Base-by-base conservation (phyloP, 192 early-diverging fungal genomes). In the Coemansia furcata region DNA sequence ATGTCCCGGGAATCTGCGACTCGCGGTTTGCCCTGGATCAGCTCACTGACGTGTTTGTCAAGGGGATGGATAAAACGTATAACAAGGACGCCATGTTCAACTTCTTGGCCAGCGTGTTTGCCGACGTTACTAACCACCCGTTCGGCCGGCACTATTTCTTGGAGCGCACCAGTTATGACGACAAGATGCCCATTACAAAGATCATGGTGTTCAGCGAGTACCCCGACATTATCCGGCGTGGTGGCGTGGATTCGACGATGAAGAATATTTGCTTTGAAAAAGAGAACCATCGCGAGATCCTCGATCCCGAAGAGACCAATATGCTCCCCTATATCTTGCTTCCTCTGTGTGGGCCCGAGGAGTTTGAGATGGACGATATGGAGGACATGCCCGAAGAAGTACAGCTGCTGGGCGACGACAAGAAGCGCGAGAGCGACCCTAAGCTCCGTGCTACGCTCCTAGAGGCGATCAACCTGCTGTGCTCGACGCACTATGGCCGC, bases 331-430 rank as follows among this genome's bases (percentile, higher is more conserved):
- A 92, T 67, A 89, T 99, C 33, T 74, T 99, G 11, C 83, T 97
- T 38, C 97, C 97, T 17, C 81, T 84, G 33, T 93, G 91, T 61
- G 97, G 97, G 5, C 90, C 92, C 0, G 95, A 97, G 59, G 95
- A 99, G 62, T 95, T 90, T 73, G 89, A 91, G 61, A 85, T 91
- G 23, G 96, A 98, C 12, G 95, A 97, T 40, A 94, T 95, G 89
- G 95, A 97, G 35, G 84, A 83, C 4, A 90, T 99, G 86, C 96
- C 94, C 1, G 94, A 94, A 60, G 96, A 98, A 70, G 88, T 96
- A 36, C 94, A 97, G 72, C 75, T 97, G 3, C 70, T 96, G 39
- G 90, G 88, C 42, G 82, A 86, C 6, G 88, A 89, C 30, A 98
- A 98, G 85, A 89, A 78, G 59, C 91, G 95, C 58, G 96, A 98